Conservation (phyloP, 2,329 filamentous ascomycete genomes). For the Tolypocladium inflatum region DNA sequence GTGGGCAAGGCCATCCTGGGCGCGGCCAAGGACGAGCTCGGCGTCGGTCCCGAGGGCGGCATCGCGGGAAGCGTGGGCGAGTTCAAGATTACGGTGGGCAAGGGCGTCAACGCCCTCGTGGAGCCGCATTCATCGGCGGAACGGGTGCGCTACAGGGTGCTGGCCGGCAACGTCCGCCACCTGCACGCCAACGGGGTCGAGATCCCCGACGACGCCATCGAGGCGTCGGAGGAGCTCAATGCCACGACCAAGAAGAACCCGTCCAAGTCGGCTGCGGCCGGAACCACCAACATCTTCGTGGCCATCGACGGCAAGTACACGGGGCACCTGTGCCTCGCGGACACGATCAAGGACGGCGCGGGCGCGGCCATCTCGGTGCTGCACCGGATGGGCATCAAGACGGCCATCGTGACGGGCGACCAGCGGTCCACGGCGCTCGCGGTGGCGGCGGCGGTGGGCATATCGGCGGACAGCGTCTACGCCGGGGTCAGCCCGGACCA, state of each 20-base stretch:
- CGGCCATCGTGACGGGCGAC: conserved; percentile 90
- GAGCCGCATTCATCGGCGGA: conserved; percentile 64
- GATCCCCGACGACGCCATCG: conserved; percentile 54
- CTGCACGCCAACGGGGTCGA: conserved; percentile 61
- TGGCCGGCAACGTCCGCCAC: conserved; percentile 75
- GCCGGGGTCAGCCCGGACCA: conserved; percentile 85
- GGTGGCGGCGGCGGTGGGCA: conserved; percentile 76
- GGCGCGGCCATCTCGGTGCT: conserved; percentile 73
- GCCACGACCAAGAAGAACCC: conserved; percentile 19
- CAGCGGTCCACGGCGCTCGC: conserved; percentile 74
- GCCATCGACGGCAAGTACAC: conserved; percentile 76
- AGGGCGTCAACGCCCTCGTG: conserved; percentile 73
- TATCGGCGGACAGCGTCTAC: conserved; percentile 64
- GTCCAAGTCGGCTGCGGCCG: conserved; percentile 30
- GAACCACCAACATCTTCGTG: conserved; percentile 84
- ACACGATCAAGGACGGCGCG: conserved; percentile 85
- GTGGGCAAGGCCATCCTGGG: conserved; percentile 80
- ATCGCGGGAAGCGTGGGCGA: conserved; percentile 79
- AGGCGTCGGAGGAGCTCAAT: conserved; percentile 53
- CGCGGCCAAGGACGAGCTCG: conserved; percentile 67
- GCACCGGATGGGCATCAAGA: conserved; percentile 73
- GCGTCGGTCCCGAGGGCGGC: conserved; percentile 58
- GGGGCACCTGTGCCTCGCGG: conserved; percentile 74
- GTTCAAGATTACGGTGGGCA: conserved; percentile 75
- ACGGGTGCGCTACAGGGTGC: conserved; percentile 63